Evolutionary conservation across 2,329 filamentous ascomycete genomes (phyloP).

Genomic region (Fusarium lateritium): DNA sequence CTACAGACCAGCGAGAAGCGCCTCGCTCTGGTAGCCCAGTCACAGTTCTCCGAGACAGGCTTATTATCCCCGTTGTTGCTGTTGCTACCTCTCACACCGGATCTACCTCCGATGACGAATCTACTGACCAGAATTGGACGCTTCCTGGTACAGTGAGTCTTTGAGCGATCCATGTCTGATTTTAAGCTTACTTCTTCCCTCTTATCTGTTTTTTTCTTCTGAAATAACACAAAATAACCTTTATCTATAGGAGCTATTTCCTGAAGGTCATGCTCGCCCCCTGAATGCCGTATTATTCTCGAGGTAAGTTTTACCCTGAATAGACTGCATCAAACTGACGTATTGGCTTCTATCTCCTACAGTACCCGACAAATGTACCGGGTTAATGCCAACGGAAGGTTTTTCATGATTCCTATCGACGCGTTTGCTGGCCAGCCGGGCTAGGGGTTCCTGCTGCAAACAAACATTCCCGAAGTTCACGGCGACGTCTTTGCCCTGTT

Average conservation of each 20-base stretch:
- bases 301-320: background rate
- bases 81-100: background rate
- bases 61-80: background rate
- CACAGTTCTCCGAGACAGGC: background rate
- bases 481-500: conserved; percentile 45
- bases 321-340: too few species aligned
- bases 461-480: conserved; percentile 11
- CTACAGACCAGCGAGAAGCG: background rate
- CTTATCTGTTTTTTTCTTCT: too few species aligned
- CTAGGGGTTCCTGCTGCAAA: conserved; percentile 24
- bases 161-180: too few species aligned
- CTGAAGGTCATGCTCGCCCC: background rate
- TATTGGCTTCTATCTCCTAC: background rate
- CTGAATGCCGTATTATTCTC: conserved; percentile 4
- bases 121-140: background rate
- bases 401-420: conserved; percentile 11
- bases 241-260: conserved; percentile 11
- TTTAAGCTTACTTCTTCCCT: too few species aligned
- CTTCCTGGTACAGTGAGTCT: conserved; percentile 25
- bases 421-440: conserved; percentile 10
- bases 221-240: too few species aligned
- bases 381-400: background rate
- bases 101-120: background rate
- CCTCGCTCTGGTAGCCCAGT: background rate
- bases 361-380: conserved; percentile 1